A percentile compares a stretch with the other conserved stretches of the same genome.
These are phyloP conservation scores for Ogataea siamensis DNA, from an alignment of 805 yeast genomes.

Conservation along the genomic window DNA sequence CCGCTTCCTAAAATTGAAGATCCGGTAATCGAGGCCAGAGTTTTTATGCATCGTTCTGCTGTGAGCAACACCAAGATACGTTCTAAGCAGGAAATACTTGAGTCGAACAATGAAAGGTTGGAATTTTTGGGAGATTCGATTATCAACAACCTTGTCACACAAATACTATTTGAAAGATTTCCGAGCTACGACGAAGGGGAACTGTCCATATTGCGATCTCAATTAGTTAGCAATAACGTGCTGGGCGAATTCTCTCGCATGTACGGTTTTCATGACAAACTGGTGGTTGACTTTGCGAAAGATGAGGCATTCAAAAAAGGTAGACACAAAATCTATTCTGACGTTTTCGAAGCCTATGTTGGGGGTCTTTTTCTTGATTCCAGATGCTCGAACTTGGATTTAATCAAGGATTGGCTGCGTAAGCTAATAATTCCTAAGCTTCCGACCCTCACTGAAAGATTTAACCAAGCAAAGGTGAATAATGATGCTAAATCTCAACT, in stretches of 20 bases:
- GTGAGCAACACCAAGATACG: constrained; percentile 57
- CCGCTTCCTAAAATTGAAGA: constrained; percentile 64
- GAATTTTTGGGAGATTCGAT: constrained; percentile 92
- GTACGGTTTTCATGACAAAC: constrained; percentile 62
- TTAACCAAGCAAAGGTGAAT: constrained; percentile 42
- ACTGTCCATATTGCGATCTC: constrained; percentile 66
- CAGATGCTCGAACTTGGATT: constrained; percentile 43
- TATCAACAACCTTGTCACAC: constrained; percentile 68
- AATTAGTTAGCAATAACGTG: constrained; percentile 68
- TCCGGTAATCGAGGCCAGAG: constrained; percentile 59
- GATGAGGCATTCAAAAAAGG: constrained; percentile 47
- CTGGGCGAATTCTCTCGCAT: constrained; percentile 65
- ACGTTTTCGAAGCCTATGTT: constrained; percentile 89
- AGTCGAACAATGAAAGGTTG: constrained; percentile 77
- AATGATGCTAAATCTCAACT: constrained; percentile 73
- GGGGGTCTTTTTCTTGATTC: constrained; percentile 74
- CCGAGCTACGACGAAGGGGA: constrained; percentile 81
- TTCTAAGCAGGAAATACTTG: constrained; percentile 54
- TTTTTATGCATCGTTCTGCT: constrained; percentile 78
- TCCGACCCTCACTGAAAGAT: constrained; percentile 15
- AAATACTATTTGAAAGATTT: constrained; percentile 60
- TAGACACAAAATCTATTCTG: constrained; percentile 74
- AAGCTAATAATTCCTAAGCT: constrained; percentile 49
- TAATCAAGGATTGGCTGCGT: constrained; percentile 56
- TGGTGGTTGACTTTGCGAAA: constrained; percentile 43